Percentiles rank a stretch among this genome's conserved stretches.
Evolutionary conservation across 345 rosid species (phyloP).

Genomic region (Corchorus olitorius): DNA sequence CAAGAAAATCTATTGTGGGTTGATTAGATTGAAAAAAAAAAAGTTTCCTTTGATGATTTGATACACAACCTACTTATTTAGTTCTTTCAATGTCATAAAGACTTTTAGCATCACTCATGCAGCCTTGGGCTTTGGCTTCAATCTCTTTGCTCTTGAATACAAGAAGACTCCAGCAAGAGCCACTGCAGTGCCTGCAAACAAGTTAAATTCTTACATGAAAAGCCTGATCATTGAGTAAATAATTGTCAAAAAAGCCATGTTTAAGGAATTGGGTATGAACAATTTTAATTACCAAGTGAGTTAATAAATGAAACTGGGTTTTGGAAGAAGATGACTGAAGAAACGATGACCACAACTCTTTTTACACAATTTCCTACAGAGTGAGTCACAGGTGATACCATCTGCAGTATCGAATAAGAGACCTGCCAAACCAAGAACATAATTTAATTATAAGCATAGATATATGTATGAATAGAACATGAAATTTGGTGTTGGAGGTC

Average conservation of each 20-base stretch:
- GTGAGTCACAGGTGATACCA: slow-evolving; percentile 85
- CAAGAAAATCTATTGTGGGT: too few species aligned
- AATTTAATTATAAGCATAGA: background rate
- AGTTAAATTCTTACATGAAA: background rate
- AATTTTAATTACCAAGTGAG: slow-evolving; percentile 60
- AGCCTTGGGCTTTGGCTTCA: slow-evolving; percentile 47
- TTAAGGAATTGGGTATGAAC: background rate
- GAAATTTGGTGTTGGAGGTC: too few species aligned
- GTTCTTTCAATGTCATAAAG: background rate
- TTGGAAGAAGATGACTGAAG: slow-evolving; percentile 72
- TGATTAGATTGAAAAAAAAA: background rate
- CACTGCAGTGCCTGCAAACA: slow-evolving; percentile 63
- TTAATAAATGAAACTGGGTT: slow-evolving; percentile 65
- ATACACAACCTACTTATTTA: background rate
- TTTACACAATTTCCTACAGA: slow-evolving; percentile 86
- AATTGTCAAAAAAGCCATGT: background rate
- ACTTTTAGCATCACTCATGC: slow-evolving; percentile 18
- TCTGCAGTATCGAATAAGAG: slow-evolving; percentile 70
- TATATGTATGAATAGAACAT: too few species aligned
- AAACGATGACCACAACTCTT: slow-evolving; percentile 76
- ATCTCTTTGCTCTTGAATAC: slow-evolving; percentile 56
- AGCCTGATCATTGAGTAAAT: background rate
- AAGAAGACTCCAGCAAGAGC: slow-evolving; percentile 80
- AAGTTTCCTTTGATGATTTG: background rate
- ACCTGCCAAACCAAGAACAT: slow-evolving; percentile 43